A percentile compares a stretch with the other conserved stretches of the same genome.
phyloP scores from a whole-genome alignment of 1,139 yeast species.

The Torulaspora globosa region DNA sequence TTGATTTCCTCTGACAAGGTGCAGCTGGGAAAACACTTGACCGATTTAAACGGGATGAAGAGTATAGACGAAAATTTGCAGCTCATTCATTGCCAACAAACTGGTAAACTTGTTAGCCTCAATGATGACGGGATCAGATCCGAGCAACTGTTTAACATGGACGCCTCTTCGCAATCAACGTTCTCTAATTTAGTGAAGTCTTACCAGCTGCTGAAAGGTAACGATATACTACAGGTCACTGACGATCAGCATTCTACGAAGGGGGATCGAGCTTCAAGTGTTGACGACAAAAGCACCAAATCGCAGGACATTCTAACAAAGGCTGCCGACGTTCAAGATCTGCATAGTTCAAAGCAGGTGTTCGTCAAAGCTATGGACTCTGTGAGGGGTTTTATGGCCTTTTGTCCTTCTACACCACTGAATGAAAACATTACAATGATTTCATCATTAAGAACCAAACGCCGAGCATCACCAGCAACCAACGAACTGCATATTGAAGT shows the following conservation, averaged over 20 bases:
- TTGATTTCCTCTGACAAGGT: conserved; percentile 33
- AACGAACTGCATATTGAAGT: conserved; percentile 29
- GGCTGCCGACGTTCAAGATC: background rate
- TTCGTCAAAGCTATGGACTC: conserved; percentile 41
- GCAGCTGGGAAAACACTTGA: conserved; percentile 34
- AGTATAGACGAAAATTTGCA: conserved; percentile 33
- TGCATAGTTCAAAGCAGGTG: conserved; percentile 32
- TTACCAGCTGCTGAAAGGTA: conserved; percentile 14
- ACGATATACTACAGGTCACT: conserved; percentile 13
- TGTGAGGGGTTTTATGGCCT: conserved; percentile 43
- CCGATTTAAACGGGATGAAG: conserved; percentile 36
- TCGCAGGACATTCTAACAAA: background rate
- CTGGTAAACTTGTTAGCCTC: conserved; percentile 22
- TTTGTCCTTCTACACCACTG: conserved; percentile 41
- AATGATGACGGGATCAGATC: conserved; percentile 8
- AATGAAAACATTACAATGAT: conserved; percentile 30
- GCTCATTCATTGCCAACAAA: conserved; percentile 33
- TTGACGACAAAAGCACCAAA: background rate
- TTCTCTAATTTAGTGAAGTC: conserved; percentile 15
- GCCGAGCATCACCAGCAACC: conserved; percentile 23
- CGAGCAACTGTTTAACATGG: conserved; percentile 15
- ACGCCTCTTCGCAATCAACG: conserved; percentile 12
- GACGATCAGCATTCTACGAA: conserved; percentile 6
- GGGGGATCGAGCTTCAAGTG: background rate
- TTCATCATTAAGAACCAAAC: conserved; percentile 22